Base-by-base conservation (phyloP, 1,284 basidiomycete species). In the Cutaneotrichosporon dermatis region DNA sequence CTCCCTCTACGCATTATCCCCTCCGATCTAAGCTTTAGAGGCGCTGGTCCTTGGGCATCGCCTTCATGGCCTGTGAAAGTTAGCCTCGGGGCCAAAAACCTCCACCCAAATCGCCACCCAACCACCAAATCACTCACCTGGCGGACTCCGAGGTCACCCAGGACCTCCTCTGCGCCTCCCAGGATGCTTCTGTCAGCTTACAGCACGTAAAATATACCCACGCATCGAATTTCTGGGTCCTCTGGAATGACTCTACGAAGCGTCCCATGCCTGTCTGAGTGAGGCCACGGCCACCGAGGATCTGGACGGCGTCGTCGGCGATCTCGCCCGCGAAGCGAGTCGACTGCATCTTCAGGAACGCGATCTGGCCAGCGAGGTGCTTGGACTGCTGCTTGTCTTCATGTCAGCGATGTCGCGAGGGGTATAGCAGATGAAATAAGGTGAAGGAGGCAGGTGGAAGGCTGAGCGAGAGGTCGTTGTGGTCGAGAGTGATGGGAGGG, bases 151-250 rank as follows among this genome's bases (percentile, higher is more conserved):
- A 83, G 69, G 70, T 83, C 82, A 45, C 79, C 80, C 15, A 83
- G 67, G 7, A 83, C 76, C 68, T 82, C 78, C 60, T 76, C 76
- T 0, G 77, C 76, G 7, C 78, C 78, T 51, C 78, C 78, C n/a
- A 75, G 60, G 55, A 92, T 88, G 52, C 91, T 88, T 25, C 25
- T 25, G 25, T 25, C 25, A 25, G 25, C 25, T 25, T 25, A 9
- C 25, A 25, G 25, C 25, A 25, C 25, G 25, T 25, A 25, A 25
- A 25, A 25, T 25, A 25, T 25, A 25, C 25, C 25, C 25, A 25
- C 25, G 25, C 25, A 59, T 90, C 90, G 67, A 95, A 88, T 80
- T 95, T 94, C 76, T 95, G 91, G 3, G 79, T 82, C 42, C 81
- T 67, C 68, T 80, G 76, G 75, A 80, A 80, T 67, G 76, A 74